Evolutionary conservation across 208 protist genomes (phyloP), one percentile per base, ranked within the genome.

Genomic region (Crithidia thermophila): DNA sequence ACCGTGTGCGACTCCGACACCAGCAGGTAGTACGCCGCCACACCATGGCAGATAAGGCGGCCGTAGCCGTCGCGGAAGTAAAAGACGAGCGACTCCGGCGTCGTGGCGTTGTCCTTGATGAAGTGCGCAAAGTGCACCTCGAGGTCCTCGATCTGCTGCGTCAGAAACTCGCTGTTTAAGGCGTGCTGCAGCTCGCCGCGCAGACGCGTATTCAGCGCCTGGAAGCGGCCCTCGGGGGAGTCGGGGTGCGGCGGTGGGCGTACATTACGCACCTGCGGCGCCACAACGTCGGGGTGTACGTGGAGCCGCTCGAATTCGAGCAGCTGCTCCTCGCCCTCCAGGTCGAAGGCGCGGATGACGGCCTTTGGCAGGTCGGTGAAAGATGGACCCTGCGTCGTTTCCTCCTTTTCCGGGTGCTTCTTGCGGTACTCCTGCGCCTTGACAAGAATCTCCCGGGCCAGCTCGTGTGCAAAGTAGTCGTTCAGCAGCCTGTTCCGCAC

Each of bases 21-120:
- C 14, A 93, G 79, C 13, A 81, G 59, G 74, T 96, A 96, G 68
- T 90, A 96, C 11, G 82, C 86, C 1, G 84, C 86, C 6, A 96
- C 87, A 30, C 87, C 90, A 61, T 96, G 90, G 72, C 87, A 94
- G 6, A 96, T 81, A 9, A 96, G 72, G 9, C 90, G 80, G 21
- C 90, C 87, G 67, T 96, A 96, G 20, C 90, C 90, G 71, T 96
- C 90, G 14, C 84, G 84, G 62, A 94, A 96, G 40, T 75, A 67
- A 50, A 91, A 89, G 51, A 81, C 76, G 1, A 96, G 68, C 21
- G 75, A 72, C 47, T 91, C 79, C 34, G 79, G 52, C n/a, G 64
- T 67, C 27, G 73, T 72, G 43, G 57, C 10, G 21, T 36, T 14
- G 34, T 63, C 30, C 69, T 75, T 67, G 63, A 94, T 81, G 57